These are phyloP conservation scores for Colletotrichum sp. DNA, from an alignment of 2,329 filamentous ascomycete genomes.

Conservation along the genomic window DNA sequence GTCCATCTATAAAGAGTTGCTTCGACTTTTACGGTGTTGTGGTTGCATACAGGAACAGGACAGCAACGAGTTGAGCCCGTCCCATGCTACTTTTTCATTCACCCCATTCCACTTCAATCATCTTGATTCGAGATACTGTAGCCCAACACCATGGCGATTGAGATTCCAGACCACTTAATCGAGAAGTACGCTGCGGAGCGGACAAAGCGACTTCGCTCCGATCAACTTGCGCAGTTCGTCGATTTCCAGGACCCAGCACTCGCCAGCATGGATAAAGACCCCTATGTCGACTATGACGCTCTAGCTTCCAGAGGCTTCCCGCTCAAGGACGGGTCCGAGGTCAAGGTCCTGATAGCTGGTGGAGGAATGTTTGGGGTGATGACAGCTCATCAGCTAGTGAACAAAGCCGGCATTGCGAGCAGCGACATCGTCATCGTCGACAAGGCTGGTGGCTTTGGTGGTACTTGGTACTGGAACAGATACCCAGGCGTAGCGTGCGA, in stretches of 20 bases:
- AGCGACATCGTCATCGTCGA: slow-evolving; percentile 34
- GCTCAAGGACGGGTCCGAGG: not conserved
- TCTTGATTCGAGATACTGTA: fast-evolving
- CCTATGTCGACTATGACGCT: not conserved
- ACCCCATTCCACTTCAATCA: not conserved
- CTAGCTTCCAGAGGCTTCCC: not conserved
- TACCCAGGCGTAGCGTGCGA: slow-evolving; percentile 60
- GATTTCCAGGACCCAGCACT: not conserved
- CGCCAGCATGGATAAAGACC: not conserved
- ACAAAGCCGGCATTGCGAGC: not conserved
- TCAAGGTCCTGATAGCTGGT: not conserved
- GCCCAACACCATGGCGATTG: not conserved
- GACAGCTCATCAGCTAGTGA: not conserved
- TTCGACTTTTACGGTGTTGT: not conserved
- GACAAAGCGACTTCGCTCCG: not conserved
- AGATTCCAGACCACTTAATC: not conserved
- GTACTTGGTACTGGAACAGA: slow-evolving; percentile 57
- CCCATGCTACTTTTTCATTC: fast-evolving
- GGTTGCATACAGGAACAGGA: not conserved
- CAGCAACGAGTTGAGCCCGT: not conserved
- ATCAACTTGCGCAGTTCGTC: not conserved
- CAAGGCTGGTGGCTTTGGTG: slow-evolving; percentile 47
- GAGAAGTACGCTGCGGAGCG: not conserved
- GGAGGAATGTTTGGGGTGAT: not conserved
- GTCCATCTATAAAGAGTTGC: not conserved